Evolutionary conservation across 176 grass and related monocot genomes (phyloP).

Genomic region (Rhynchospora breviuscula): DNA sequence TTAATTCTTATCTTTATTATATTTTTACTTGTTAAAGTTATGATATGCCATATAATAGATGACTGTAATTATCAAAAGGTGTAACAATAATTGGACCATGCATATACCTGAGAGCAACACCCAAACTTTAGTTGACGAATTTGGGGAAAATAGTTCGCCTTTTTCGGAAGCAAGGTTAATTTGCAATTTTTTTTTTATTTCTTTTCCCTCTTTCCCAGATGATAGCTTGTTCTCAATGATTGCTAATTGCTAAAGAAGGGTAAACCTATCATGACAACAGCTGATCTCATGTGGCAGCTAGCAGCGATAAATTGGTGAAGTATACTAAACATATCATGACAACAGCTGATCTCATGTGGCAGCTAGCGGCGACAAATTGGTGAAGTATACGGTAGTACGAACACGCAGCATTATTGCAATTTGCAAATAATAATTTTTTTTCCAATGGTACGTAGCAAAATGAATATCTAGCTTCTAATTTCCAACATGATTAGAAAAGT

Average conservation of each 20-base stretch:
- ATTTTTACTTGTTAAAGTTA: too few species aligned
- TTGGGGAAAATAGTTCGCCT: slow-evolving; percentile 1
- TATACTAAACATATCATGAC: too few species aligned
- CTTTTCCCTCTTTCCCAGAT: background rate
- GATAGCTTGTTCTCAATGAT: background rate
- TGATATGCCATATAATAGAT: too few species aligned
- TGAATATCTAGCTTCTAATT: too few species aligned
- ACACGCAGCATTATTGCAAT: too few species aligned
- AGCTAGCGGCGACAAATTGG: background rate
- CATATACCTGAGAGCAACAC: background rate
- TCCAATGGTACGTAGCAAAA: too few species aligned
- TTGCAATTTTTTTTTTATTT: background rate
- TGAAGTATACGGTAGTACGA: background rate
- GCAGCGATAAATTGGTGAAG: background rate
- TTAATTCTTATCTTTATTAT: too few species aligned
- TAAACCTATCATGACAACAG: background rate
- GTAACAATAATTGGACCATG: background rate
- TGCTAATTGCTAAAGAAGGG: background rate
- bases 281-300: background rate
- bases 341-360: background rate
- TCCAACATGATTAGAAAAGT: too few species aligned
- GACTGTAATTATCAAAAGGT: too few species aligned
- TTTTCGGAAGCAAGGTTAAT: slow-evolving; percentile 7
- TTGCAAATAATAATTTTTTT: too few species aligned
- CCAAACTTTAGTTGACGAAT: background rate